Conservation (phyloP, 495 filamentous ascomycete genomes). For the Annulohypoxylon moriforme region DNA sequence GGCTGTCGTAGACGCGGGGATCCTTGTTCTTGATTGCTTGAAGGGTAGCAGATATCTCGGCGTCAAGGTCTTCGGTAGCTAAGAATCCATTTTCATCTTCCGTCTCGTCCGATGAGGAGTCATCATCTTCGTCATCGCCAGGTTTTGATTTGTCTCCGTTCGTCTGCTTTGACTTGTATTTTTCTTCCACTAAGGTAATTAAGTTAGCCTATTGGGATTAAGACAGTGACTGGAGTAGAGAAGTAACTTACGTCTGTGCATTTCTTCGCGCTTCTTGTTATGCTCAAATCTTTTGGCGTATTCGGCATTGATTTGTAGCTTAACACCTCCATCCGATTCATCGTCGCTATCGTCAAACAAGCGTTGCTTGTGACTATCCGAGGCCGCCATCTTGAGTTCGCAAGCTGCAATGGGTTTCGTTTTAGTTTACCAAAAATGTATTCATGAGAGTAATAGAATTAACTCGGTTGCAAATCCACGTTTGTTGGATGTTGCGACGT, state of each 20-base stretch:
- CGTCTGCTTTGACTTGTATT: conserved; percentile 71
- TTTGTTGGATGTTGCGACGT: neutral
- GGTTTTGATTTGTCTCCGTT: conserved; percentile 49
- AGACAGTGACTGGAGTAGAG: neutral
- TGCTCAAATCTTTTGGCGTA: conserved; percentile 92
- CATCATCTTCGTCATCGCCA: conserved; percentile 63
- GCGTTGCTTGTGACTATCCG: conserved; percentile 44
- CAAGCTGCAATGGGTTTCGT: neutral
- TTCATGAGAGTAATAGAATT: neutral
- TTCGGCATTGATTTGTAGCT: conserved; percentile 87
- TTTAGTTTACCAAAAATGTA: neutral
- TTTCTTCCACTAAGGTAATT: conserved; percentile 77
- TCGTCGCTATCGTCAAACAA: conserved; percentile 58
- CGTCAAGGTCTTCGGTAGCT: conserved; percentile 82
- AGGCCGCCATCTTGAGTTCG: conserved; percentile 42
- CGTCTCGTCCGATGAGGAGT: conserved; percentile 75
- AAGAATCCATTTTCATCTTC: conserved; percentile 92
- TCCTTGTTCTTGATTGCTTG: conserved; percentile 89
- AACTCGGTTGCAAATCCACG: neutral
- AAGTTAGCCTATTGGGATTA: conserved; percentile 14
- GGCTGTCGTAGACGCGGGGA: conserved; percentile 86
- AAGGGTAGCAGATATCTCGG: conserved; percentile 85
- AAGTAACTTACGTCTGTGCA: conserved; percentile 72
- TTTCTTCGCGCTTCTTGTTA: conserved; percentile 95
- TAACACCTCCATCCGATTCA: conserved; percentile 64